These are phyloP conservation scores for Boechera retrofracta DNA, from an alignment of 345 rosid species.

Conservation along the genomic window DNA sequence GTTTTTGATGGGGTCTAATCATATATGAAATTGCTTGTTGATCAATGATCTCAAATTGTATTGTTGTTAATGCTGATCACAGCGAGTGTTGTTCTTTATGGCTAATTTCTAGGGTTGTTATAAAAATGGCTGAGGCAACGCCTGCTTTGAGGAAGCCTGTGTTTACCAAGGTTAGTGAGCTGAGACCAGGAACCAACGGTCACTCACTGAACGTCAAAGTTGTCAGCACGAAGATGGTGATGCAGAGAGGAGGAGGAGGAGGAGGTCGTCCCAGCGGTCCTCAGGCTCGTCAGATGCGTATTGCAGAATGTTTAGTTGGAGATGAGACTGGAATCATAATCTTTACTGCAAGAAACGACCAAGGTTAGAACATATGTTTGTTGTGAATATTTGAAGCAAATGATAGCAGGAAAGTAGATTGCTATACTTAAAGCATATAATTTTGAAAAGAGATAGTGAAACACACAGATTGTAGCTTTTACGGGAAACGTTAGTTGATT, in stretches of 20 bases:
- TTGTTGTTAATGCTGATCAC: slow-evolving; percentile 15
- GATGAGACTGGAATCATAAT: slow-evolving; percentile 93
- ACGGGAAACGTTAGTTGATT: background rate
- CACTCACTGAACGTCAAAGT: slow-evolving; percentile 85
- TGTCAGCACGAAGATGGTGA: slow-evolving; percentile 77
- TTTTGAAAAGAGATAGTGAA: background rate
- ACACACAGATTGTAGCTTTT: background rate
- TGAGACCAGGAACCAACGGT: slow-evolving; percentile 91
- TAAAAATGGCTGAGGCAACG: slow-evolving; percentile 76
- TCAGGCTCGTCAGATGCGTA: slow-evolving; percentile 84
- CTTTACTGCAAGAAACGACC: slow-evolving; percentile 91
- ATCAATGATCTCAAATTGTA: slow-evolving; percentile 4
- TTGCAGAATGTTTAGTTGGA: slow-evolving; percentile 90
- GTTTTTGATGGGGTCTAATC: background rate
- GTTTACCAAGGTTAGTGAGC: slow-evolving; percentile 88
- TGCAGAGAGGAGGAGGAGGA: slow-evolving; percentile 69
- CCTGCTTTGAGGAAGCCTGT: slow-evolving; percentile 86
- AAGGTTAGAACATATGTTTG: slow-evolving; percentile 54
- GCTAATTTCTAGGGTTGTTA: background rate
- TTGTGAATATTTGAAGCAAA: background rate
- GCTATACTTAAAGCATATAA: background rate
- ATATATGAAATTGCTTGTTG: slow-evolving; percentile 9
- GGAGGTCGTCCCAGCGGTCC: slow-evolving; percentile 60
- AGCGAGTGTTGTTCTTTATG: background rate
- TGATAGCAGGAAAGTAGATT: background rate